phyloP scores from a whole-genome alignment of 768 basidiomycete species.

The Epithele typhae region DNA sequence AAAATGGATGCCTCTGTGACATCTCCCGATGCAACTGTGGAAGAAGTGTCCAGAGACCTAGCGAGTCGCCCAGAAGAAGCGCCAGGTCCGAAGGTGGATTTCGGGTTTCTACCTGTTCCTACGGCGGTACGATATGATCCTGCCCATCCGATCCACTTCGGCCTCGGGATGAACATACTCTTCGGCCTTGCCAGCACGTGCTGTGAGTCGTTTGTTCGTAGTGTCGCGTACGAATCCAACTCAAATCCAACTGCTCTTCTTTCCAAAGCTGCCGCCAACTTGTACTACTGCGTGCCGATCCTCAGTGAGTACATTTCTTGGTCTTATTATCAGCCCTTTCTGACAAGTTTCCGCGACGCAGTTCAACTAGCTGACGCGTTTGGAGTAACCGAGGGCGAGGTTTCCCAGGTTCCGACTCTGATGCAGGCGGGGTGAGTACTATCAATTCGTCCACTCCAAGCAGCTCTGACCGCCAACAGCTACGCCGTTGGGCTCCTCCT shows the following conservation, averaged over 20 bases:
- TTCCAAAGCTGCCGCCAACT: slow-evolving; percentile 57
- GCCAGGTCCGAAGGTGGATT: slow-evolving; percentile 19
- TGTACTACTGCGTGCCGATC: slow-evolving; percentile 83
- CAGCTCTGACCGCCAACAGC: slow-evolving; percentile 6
- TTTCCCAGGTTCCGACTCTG: slow-evolving; percentile 56
- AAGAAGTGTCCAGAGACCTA: too few species aligned
- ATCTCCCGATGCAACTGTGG: too few species aligned
- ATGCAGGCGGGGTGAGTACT: slow-evolving; percentile 61
- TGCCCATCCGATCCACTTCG: slow-evolving; percentile 32
- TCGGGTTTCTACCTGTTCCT: slow-evolving; percentile 46
- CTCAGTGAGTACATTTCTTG: slow-evolving; percentile 41
- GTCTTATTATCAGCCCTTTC: not conserved
- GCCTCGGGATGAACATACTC: slow-evolving; percentile 36
- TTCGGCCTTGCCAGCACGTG: slow-evolving; percentile 48
- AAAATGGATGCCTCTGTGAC: too few species aligned
- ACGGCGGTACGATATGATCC: slow-evolving; percentile 37
- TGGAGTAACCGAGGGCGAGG: slow-evolving; percentile 30
- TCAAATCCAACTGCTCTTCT: too few species aligned
- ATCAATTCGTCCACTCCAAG: too few species aligned
- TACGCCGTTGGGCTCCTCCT: slow-evolving; percentile 40
- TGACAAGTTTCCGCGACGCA: not conserved
- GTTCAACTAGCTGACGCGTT: slow-evolving; percentile 32
- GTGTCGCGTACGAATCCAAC: too few species aligned
- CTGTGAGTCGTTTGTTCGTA: slow-evolving; percentile 28
- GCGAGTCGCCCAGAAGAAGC: too few species aligned